Conservation (phyloP, 306 rosid species). For the Cajanus cajan region DNA sequence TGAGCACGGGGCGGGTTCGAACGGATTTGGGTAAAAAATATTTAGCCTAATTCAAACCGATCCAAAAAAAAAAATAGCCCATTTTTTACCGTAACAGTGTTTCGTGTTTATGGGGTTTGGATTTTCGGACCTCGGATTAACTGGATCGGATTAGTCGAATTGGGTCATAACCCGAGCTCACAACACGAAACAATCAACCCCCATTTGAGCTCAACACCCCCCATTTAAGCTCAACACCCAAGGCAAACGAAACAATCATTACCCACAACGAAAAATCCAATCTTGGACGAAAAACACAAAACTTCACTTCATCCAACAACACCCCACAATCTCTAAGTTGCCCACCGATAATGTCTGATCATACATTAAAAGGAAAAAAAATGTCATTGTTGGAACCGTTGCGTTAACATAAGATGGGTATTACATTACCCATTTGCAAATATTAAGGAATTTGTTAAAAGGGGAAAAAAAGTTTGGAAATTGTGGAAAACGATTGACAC, state of each 20-base stretch:
- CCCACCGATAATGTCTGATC: constrained; percentile 37
- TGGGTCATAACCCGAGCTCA: constrained; percentile 46
- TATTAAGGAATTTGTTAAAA: not conserved
- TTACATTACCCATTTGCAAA: constrained; percentile 9
- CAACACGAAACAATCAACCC: constrained; percentile 20
- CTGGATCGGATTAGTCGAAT: no score
- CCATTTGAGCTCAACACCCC: constrained; percentile 7
- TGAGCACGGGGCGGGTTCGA: no score
- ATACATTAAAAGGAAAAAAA: not conserved
- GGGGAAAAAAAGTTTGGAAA: not conserved
- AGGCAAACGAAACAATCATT: constrained; percentile 13
- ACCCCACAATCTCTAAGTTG: not conserved
- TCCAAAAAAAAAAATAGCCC: no score
- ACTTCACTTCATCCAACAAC: not conserved
- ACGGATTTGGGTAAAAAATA: no score
- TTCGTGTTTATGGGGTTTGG: no score
- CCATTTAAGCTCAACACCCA: no score
- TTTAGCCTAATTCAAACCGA: no score
- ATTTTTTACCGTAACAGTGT: no score
- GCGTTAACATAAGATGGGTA: not conserved
- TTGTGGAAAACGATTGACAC: not conserved
- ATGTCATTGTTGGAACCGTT: not conserved
- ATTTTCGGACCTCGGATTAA: no score
- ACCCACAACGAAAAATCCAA: not conserved
- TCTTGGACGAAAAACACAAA: not conserved